Evolutionary conservation across 2,329 filamentous ascomycete genomes (phyloP), one percentile per base, ranked within the genome.

Genomic region (Microdochium paspali): DNA sequence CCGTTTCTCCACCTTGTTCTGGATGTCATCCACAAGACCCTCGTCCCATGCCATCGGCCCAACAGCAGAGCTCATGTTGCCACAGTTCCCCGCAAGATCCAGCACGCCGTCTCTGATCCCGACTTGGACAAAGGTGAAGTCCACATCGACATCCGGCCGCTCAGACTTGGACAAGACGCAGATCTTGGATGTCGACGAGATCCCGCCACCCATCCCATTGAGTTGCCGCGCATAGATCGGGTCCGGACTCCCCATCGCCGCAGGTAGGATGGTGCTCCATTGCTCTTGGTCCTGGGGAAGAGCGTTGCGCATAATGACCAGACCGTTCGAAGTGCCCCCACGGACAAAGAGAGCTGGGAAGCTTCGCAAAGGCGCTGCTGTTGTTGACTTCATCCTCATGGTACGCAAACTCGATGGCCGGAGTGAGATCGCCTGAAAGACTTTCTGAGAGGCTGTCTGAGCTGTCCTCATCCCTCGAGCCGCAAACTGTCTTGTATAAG

Each of bases 191-290:
- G 44, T 44, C 5, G 45, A 47, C 2, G 77, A 52, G 23, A 47
- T 46, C 2, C 50, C 50, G 10, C 49, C 46, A 6, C 50, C 2
- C 63, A 88, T 74, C 9, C 85, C 84, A 59, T 89, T 74, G 1
- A 90, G 77, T 62, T 90, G 85, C 0, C 85, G 74, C 0, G 79
- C 82, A 61, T 83, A 73, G 4, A n/a, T 24, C 0, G 73, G 68
- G 54, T 89, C 85, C 15, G 61, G 61, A 2, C 58, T 55, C 3
- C 59, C 61, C 56, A 63, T 63, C 2, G 55, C 59, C 12, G 53
- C 51, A 1, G 58, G 54, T 3, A 64, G 50, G 18, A 61, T 45
- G 1, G 43, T 40, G 18, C 47, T 49, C 58, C 69, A 72, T 49
- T 63, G 53, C 1, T 55, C 49, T 25, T 61, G 64, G 42, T 60